Conservation (phyloP, 2,329 filamentous ascomycete genomes). For the Hypoxylon sp. region DNA sequence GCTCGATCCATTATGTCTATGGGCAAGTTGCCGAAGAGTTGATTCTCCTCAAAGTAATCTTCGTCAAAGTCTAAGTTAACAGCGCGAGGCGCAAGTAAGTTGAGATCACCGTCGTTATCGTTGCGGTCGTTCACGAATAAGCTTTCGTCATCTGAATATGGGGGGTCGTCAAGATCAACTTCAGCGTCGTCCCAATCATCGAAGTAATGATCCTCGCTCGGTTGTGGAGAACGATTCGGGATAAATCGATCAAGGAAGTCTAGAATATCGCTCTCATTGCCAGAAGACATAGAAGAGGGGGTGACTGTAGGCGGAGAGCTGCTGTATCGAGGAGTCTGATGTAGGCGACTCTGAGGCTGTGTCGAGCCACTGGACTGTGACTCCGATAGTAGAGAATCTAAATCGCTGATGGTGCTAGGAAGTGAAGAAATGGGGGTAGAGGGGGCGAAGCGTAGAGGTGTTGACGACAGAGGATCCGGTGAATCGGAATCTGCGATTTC, state of each 20-base stretch:
- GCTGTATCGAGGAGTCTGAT: constrained; percentile 1
- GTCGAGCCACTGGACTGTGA: background rate
- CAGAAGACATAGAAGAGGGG: constrained; percentile 18
- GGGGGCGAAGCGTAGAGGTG: constrained; percentile 19
- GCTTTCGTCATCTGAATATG: constrained; percentile 14
- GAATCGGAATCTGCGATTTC: constrained; percentile 47
- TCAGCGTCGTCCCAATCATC: background rate
- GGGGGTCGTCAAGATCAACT: background rate
- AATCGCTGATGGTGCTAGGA: constrained; percentile 14
- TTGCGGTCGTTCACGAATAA: constrained; percentile 40
- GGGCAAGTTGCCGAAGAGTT: background rate
- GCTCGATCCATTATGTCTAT: constrained; percentile 13
- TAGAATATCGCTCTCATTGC: constrained; percentile 26
- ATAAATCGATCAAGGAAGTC: constrained; percentile 14
- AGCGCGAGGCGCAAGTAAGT: background rate
- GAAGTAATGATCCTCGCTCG: background rate
- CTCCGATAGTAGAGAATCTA: constrained; percentile 19
- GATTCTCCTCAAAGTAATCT: constrained; percentile 8
- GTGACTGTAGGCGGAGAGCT: constrained; percentile 2
- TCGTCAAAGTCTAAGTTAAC: background rate
- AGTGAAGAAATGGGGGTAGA: constrained; percentile 10
- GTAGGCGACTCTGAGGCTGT: background rate
- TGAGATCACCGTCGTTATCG: constrained; percentile 10
- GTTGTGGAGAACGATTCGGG: background rate
- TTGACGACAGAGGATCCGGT: constrained; percentile 28